Conservation (phyloP, 306 rosid species). For the Fragaria ananassa region DNA sequence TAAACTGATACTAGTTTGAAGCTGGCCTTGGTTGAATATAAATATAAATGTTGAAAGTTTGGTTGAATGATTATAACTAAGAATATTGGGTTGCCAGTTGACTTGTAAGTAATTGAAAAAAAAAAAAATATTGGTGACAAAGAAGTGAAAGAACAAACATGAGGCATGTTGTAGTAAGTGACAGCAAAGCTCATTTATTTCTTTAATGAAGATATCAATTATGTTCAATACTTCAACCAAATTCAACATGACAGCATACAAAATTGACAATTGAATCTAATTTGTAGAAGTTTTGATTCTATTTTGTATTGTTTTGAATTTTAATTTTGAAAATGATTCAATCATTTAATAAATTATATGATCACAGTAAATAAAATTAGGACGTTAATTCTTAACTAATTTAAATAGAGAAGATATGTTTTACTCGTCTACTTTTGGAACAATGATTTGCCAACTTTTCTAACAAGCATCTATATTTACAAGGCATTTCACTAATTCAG, state of each 20-base stretch:
- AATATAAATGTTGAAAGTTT: constrained; percentile 6
- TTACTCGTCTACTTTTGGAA: no score
- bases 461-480: no score
- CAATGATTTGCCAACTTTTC: no score
- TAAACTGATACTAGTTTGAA: not conserved
- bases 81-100: not conserved
- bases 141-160: not conserved
- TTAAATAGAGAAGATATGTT: no score
- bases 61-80: not conserved
- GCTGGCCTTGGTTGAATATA: not conserved
- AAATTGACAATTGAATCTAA: not conserved
- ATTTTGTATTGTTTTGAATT: not conserved
- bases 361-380: no score
- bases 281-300: not conserved
- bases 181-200: not conserved
- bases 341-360: no score
- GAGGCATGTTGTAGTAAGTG: not conserved
- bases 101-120: not conserved
- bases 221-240: not conserved
- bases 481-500: no score
- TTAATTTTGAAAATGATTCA: no score
- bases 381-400: no score
- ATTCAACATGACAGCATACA: not conserved
- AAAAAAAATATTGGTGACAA: not conserved
- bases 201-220: not conserved